These are phyloP conservation scores for Trichoderma atroviride DNA, from an alignment of 2,329 filamentous ascomycete species.

Conservation along the genomic window DNA sequence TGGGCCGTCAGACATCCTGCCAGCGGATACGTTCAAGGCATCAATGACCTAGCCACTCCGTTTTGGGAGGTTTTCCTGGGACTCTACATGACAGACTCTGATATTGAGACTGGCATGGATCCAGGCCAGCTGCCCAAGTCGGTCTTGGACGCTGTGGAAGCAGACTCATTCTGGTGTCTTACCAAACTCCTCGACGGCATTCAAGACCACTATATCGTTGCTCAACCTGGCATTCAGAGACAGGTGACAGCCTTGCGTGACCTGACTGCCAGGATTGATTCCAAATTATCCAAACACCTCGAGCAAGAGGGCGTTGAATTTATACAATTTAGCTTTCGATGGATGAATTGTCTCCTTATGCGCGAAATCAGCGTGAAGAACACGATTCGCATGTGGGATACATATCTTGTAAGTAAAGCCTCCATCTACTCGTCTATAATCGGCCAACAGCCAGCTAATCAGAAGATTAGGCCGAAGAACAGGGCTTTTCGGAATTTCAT, in stretches of 20 bases:
- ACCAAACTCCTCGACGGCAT: conserved; percentile 98
- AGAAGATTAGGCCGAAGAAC: conserved; percentile 79
- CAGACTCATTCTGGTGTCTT: conserved; percentile 97
- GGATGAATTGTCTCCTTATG: conserved; percentile 99
- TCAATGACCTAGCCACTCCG: conserved; percentile 95
- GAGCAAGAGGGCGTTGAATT: conserved; percentile 93
- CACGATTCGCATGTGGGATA: conserved; percentile 99
- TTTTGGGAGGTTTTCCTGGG: conserved; percentile 98
- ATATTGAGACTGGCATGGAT: conserved; percentile 95
- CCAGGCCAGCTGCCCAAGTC: conserved; percentile 88
- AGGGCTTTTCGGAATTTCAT: conserved; percentile 97
- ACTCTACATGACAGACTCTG: conserved; percentile 89
- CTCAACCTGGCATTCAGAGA: conserved; percentile 92
- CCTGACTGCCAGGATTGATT: conserved; percentile 87
- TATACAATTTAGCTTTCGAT: conserved; percentile 98
- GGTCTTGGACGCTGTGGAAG: conserved; percentile 94
- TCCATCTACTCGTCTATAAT: neutral
- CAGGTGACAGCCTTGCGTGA: conserved; percentile 89
- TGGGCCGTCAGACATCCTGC: conserved; percentile 98
- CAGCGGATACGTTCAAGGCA: conserved; percentile 96
- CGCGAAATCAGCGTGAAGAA: conserved; percentile 95
- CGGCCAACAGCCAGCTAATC: conserved; percentile 18
- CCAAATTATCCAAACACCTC: conserved; percentile 80
- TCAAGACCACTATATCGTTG: conserved; percentile 98
- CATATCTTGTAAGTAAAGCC: conserved; percentile 74